Evolutionary conservation across 176 grass and related monocot genomes (phyloP).

Genomic region (Triticum dicoccoides): DNA sequence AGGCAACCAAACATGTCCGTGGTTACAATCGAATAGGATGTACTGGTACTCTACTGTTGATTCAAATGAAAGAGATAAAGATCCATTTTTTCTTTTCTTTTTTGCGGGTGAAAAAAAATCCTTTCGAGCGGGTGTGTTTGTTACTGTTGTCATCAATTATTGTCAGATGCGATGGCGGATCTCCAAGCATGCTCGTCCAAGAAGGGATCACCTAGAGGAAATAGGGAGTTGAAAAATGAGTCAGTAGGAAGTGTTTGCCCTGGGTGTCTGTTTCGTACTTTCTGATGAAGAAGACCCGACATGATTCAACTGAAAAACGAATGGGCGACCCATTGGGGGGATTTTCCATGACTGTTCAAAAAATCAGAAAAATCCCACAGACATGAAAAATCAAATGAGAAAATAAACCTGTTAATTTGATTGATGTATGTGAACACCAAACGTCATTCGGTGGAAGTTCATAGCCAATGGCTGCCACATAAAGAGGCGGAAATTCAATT

Average conservation of each 20-base stretch:
- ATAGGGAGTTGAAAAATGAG: neutral
- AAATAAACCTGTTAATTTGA: too few relatives aligned
- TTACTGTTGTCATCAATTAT: neutral
- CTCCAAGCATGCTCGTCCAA: neutral
- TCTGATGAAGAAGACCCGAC: neutral
- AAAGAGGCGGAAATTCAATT: too few relatives aligned
- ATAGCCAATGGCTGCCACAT: too few relatives aligned
- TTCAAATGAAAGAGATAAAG: too few relatives aligned
- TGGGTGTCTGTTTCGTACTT: neutral
- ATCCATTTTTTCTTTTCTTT: too few relatives aligned
- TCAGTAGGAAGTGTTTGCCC: neutral
- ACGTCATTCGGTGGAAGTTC: neutral
- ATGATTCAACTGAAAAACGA: neutral
- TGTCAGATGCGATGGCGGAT: neutral
- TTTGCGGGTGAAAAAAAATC: neutral
- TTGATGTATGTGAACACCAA: neutral
- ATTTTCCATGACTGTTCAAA: too few relatives aligned
- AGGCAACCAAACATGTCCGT: too few relatives aligned
- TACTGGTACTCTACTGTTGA: too few relatives aligned
- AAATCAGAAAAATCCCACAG: too few relatives aligned
- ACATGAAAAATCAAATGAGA: too few relatives aligned
- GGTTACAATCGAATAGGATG: too few relatives aligned
- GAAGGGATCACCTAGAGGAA: neutral
- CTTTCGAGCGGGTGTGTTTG: neutral
- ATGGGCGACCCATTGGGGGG: neutral